These are phyloP conservation scores for Hypoxylon sp. DNA, from an alignment of 2,329 filamentous ascomycete species.

Conservation along the genomic window DNA sequence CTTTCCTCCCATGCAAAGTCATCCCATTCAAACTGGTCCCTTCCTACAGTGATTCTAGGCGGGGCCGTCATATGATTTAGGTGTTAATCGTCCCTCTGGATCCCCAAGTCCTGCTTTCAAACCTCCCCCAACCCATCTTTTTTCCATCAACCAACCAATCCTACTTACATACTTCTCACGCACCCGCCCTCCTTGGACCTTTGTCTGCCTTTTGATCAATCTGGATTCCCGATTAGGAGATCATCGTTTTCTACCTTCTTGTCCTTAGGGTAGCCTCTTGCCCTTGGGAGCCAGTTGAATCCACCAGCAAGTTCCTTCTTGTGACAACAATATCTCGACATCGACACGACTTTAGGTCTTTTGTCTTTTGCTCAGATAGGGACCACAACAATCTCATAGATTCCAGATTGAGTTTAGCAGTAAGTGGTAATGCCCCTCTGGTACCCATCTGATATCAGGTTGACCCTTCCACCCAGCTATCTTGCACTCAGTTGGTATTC, in stretches of 20 bases:
- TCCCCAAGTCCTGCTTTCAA: background rate
- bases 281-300: slow-evolving; percentile 25
- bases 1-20: too few species aligned
- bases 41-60: too few species aligned
- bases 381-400: slow-evolving; percentile 8
- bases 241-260: background rate
- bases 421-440: slow-evolving; percentile 3
- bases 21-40: background rate
- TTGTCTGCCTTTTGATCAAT: slow-evolving; percentile 6
- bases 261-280: slow-evolving; percentile 6
- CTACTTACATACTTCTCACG: background rate
- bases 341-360: background rate
- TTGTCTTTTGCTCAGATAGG: slow-evolving; percentile 13
- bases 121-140: background rate
- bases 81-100: background rate
- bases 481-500: slow-evolving; percentile 8
- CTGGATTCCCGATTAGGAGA: slow-evolving; percentile 20
- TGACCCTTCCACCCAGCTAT: background rate
- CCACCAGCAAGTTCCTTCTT: slow-evolving; percentile 13
- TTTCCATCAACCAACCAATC: too few species aligned
- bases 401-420: slow-evolving; percentile 9
- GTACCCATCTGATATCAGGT: too few species aligned
- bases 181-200: background rate
- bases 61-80: too few species aligned
- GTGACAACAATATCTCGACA: slow-evolving; percentile 16